These are phyloP conservation scores for Leishmania major DNA, from an alignment of 208 protist genomes.

Conservation along the genomic window DNA sequence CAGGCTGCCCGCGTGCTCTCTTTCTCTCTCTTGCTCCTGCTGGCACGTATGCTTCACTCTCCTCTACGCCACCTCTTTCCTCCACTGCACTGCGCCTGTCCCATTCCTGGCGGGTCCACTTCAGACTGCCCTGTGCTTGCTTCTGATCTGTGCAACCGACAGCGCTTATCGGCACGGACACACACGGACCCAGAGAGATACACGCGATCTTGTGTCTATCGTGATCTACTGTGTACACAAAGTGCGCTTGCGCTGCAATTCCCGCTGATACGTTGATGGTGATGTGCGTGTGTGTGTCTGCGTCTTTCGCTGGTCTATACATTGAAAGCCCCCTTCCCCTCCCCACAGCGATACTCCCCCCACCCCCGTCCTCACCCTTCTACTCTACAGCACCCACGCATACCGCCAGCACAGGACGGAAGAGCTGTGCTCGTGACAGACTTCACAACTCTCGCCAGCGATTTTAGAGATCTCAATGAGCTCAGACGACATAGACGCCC, in stretches of 20 bases:
- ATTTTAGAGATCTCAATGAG: constrained; percentile 25
- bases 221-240: neutral
- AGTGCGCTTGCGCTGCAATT: neutral
- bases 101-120: neutral
- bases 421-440: neutral
- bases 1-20: neutral
- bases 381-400: neutral
- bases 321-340: neutral
- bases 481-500: constrained; percentile 76
- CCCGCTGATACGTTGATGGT: neutral
- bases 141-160: neutral
- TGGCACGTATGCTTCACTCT: no score
- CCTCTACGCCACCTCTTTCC: neutral
- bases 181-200: neutral
- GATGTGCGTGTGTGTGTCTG: neutral
- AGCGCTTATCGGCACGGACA: neutral
- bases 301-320: neutral
- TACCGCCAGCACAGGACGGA: neutral
- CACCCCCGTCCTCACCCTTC: no score
- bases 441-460: neutral
- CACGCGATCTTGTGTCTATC: neutral
- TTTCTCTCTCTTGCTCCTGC: neutral
- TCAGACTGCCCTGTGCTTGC: neutral
- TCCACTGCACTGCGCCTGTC: neutral
- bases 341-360: neutral